A percentile compares a stretch with the other conserved stretches of the same genome.
phyloP scores from a whole-genome alignment of 129 eudicot species.

The Chrysanthemum makinoi region DNA sequence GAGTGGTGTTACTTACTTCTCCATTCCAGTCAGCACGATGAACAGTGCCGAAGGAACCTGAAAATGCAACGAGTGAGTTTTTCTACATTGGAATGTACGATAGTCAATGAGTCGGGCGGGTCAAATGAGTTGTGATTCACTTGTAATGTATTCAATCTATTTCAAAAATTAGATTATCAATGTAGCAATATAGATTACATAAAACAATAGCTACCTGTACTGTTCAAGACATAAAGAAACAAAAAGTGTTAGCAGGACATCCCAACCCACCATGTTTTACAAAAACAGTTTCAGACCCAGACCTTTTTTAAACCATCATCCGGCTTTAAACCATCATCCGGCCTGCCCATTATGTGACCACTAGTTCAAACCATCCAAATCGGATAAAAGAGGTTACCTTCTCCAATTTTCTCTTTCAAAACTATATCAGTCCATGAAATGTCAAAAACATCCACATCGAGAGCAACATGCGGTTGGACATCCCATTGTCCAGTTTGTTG shows the following conservation, averaged over 20 bases:
- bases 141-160: not conserved
- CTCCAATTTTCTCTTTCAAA: slow-evolving; percentile 77
- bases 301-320: not conserved
- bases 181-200: not conserved
- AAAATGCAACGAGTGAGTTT: slow-evolving; percentile 19
- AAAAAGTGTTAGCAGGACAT: not conserved
- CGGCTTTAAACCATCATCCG: not conserved
- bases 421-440: slow-evolving; percentile 87
- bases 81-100: slow-evolving; percentile 2
- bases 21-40: slow-evolving; percentile 98
- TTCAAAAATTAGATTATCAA: not conserved
- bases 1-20: slow-evolving; percentile 57
- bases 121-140: not conserved
- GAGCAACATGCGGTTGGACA: slow-evolving; percentile 32
- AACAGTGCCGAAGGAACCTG: slow-evolving; percentile 97
- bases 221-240: not conserved
- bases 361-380: slow-evolving; percentile 6
- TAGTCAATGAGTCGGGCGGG: not conserved
- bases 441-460: slow-evolving; percentile 71
- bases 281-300: not conserved
- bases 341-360: not conserved
- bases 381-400: slow-evolving; percentile 51
- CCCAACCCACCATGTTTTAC: not conserved
- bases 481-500: slow-evolving; percentile 31
- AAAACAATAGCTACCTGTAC: not conserved